Evolutionary conservation across 345 rosid genomes (phyloP), one percentile per base, ranked within the genome.

Genomic region (Capsella bursapastoris): DNA sequence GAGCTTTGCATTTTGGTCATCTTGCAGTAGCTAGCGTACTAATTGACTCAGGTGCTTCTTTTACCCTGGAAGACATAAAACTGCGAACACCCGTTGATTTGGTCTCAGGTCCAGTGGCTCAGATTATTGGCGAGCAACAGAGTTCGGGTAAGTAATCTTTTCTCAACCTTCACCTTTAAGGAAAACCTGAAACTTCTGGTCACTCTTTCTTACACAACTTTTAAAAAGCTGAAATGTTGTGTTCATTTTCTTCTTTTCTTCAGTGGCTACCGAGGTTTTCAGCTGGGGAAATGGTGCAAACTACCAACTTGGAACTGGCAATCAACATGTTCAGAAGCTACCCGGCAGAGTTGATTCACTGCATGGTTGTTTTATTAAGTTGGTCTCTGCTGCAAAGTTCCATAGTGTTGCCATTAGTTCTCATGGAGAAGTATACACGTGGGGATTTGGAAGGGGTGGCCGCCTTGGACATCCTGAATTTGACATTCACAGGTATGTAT

Each of bases 381-480:
- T 85, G 67, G 84, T 90, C 68, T 90, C 98, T 76, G 97, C 97
- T 50, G 87, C 99, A 45, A 92, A 92, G 85, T 95, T 95, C 78
- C 99, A 95, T 64, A 92, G 99, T 80, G 86, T 86, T 61, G 97
- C 98, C 47, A 86, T 95, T 80, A 86, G 82, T 69, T 82, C 82
- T 48, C 57, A 50, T 68, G 99, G 99, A 77, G 86, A 92, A 80
- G 90, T 92, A 57, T 95, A 84, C 77, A 88, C 97, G 1, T 95
- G 99, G 99, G 99, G 99, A 11, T 95, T 90, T 79, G 99, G 97
- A 65, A 92, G 99, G 73, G 98, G 99, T 27, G 98, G 99, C 22
- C 93, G 99, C 70, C 99, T 95, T 84, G 99, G 99, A 70, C 99
- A 95, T 78, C 97, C 99, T 65, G 99, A 95, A 72, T 95, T 95